These are phyloP conservation scores for Lepidium campestre DNA, from an alignment of 441 rosid species.

Conservation along the genomic window DNA sequence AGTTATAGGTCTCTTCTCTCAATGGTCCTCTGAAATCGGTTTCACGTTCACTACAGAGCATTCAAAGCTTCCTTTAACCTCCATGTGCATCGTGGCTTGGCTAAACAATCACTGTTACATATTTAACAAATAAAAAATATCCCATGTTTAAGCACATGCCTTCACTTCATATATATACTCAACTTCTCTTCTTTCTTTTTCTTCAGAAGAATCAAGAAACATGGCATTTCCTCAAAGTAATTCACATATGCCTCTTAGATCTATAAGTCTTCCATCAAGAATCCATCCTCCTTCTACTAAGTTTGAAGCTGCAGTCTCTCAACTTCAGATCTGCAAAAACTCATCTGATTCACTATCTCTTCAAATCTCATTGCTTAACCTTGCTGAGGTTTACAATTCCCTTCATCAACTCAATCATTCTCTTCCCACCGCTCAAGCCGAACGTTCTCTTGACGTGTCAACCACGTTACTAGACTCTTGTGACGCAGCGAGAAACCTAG, in stretches of 20 bases:
- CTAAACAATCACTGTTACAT: slow-evolving; percentile 13
- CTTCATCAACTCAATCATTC: slow-evolving; percentile 42
- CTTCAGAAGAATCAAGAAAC: slow-evolving; percentile 16
- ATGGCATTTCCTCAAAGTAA: slow-evolving; percentile 24
- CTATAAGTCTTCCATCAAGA: slow-evolving; percentile 76
- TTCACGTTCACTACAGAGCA: slow-evolving; percentile 26
- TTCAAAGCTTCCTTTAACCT: slow-evolving; percentile 23
- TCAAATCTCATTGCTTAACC: slow-evolving; percentile 35
- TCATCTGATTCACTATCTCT: slow-evolving; percentile 32
- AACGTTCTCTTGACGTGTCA: slow-evolving; percentile 50
- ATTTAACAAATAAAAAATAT: slow-evolving; percentile 3
- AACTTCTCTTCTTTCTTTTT: slow-evolving; percentile 11
- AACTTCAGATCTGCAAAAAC: slow-evolving; percentile 33
- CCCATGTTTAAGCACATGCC: slow-evolving; percentile 28
- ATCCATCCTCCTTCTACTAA: slow-evolving; percentile 47
- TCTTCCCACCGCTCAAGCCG: slow-evolving; percentile 39
- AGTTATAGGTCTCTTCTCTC: slow-evolving; percentile 11
- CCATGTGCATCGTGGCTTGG: slow-evolving; percentile 29
- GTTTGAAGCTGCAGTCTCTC: slow-evolving; percentile 44
- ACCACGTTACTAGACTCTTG: slow-evolving; percentile 52
- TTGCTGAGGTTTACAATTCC: slow-evolving; percentile 44
- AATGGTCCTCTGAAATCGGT: slow-evolving; percentile 15
- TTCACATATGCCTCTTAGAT: slow-evolving; percentile 47
- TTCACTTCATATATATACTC: slow-evolving; percentile 22
- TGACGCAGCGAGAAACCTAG: slow-evolving; percentile 42